A percentile compares a stretch with the other conserved stretches of the same genome.
These are phyloP conservation scores for Anethum foeniculum DNA, from an alignment of 140 eudicot genomes.

Conservation along the genomic window DNA sequence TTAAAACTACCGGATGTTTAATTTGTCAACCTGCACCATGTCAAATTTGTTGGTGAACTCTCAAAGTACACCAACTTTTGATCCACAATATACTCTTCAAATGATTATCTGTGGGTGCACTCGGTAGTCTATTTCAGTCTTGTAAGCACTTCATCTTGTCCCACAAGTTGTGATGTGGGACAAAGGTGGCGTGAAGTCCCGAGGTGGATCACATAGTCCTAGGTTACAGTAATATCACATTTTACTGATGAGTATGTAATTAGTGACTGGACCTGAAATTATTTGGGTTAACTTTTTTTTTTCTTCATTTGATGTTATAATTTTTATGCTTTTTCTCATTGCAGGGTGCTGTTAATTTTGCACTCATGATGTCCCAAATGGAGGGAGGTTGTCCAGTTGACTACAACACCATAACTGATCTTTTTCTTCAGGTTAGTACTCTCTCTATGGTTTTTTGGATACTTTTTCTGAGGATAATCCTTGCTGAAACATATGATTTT, in stretches of 20 bases:
- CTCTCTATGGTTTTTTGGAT: not conserved
- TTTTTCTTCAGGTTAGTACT: slow-evolving; percentile 74
- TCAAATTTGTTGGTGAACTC: not conserved
- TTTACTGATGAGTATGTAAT: not conserved
- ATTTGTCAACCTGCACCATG: not conserved
- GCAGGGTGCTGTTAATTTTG: slow-evolving; percentile 99
- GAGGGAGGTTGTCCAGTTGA: slow-evolving; percentile 99
- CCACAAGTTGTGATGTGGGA: not conserved
- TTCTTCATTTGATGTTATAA: not conserved
- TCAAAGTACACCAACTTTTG: not conserved
- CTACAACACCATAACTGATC: slow-evolving; percentile 95
- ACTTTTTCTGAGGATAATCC: not conserved
- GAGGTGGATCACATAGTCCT: not conserved
- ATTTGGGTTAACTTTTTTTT: not conserved
- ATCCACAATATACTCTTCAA: not conserved
- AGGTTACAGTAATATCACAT: not conserved
- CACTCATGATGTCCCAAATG: slow-evolving; percentile 99
- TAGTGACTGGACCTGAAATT: not conserved
- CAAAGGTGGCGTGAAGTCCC: not conserved
- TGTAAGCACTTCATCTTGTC: not conserved
- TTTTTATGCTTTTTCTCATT: slow-evolving; percentile 7
- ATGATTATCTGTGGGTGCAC: not conserved
- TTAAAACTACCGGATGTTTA: not conserved
- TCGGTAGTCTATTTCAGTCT: not conserved
- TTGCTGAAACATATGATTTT: not conserved